A percentile compares a stretch with the other conserved stretches of the same genome.
Evolutionary conservation across 352 stramenopile species (phyloP).

Genomic region (Elongisporangium anandrum): DNA sequence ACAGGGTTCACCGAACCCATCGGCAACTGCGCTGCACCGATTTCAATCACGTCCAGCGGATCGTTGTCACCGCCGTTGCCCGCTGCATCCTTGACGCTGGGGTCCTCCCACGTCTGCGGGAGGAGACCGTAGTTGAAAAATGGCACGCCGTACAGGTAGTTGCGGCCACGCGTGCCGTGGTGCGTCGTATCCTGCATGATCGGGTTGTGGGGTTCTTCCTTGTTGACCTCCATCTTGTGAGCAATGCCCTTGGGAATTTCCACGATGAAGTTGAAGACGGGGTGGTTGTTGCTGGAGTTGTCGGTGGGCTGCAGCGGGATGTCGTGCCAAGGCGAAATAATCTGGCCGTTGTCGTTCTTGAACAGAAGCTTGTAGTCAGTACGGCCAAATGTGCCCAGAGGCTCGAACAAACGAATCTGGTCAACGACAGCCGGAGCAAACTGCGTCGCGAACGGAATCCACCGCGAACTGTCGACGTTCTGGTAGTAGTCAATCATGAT

Average conservation of each 20-base stretch:
- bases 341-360: constrained; percentile 58
- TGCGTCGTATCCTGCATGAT: constrained; percentile 99
- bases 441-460: constrained; percentile 77
- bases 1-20: constrained; percentile 97
- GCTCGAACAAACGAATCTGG: constrained; percentile 38
- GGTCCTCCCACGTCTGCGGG: constrained; percentile 99
- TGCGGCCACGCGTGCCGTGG: constrained; percentile 90
- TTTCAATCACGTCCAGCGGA: constrained; percentile 98
- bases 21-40: constrained; percentile 86
- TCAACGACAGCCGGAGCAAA: constrained; percentile 51
- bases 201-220: constrained; percentile 91
- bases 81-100: constrained; percentile 69
- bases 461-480: constrained; percentile 88
- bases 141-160: constrained; percentile 95
- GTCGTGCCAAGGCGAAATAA: constrained; percentile 97
- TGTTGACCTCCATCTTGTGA: constrained; percentile 99
- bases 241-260: constrained; percentile 98
- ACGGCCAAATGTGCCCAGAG: constrained; percentile 59
- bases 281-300: constrained; percentile 24
- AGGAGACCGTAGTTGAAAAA: constrained; percentile 99
- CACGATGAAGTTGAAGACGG: constrained; percentile 94
- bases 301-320: constrained; percentile 87
- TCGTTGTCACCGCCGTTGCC: constrained; percentile 98
- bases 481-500: constrained; percentile 99
- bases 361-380: constrained; percentile 77